Conservation (phyloP, 2,329 filamentous ascomycete species). For the Zymoseptoria ardabiliae region DNA sequence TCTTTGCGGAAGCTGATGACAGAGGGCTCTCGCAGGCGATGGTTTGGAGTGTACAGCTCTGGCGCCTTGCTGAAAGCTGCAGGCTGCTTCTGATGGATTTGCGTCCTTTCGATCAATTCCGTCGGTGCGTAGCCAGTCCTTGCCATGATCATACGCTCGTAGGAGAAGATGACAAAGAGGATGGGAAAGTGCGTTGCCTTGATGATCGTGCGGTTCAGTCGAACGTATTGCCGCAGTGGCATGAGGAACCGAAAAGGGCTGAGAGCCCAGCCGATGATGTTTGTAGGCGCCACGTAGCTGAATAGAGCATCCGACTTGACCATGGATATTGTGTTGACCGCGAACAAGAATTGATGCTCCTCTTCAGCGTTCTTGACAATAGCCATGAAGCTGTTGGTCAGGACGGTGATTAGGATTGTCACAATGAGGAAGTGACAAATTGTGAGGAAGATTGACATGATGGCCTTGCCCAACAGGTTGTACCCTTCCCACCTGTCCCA, state of each 20-base stretch:
- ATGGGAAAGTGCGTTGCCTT: slow-evolving; percentile 86
- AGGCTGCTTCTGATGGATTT: slow-evolving; percentile 21
- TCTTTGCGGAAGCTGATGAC: slow-evolving; percentile 86
- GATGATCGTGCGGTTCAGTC: slow-evolving; percentile 82
- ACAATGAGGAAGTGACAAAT: slow-evolving; percentile 94
- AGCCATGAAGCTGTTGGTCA: slow-evolving; percentile 93
- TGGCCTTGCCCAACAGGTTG: slow-evolving; percentile 66
- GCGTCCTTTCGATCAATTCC: slow-evolving; percentile 70
- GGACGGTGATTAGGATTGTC: slow-evolving; percentile 88
- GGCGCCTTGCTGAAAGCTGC: slow-evolving; percentile 26
- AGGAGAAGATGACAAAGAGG: slow-evolving; percentile 76
- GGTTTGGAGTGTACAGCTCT: slow-evolving; percentile 63
- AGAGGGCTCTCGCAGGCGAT: slow-evolving; percentile 63
- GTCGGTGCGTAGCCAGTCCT: slow-evolving; percentile 71
- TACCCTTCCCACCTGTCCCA: slow-evolving; percentile 85
- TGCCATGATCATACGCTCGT: slow-evolving; percentile 74
- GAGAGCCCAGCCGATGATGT: slow-evolving; percentile 83
- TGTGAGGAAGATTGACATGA: slow-evolving; percentile 78
- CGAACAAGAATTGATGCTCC: slow-evolving; percentile 87
- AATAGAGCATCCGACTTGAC: slow-evolving; percentile 97
- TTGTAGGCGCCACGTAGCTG: slow-evolving; percentile 85
- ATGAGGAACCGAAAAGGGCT: slow-evolving; percentile 76
- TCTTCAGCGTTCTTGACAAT: slow-evolving; percentile 90
- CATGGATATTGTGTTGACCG: slow-evolving; percentile 95
- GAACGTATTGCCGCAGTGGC: slow-evolving; percentile 73